phyloP scores from a whole-genome alignment of 768 basidiomycete genomes.

The Pisolithus orientalis region DNA sequence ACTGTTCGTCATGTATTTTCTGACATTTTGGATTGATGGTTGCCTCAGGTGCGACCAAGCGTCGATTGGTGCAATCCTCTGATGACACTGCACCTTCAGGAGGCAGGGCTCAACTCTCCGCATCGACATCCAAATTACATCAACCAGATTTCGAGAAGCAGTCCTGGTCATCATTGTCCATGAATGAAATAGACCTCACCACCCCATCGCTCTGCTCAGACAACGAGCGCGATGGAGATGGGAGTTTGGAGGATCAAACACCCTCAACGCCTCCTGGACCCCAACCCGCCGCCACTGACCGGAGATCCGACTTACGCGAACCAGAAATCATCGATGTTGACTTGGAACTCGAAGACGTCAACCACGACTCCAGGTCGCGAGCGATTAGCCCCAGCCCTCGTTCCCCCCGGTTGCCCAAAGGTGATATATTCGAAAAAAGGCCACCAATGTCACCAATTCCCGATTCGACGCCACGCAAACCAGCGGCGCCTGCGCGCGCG shows the following conservation, averaged over 20 bases:
- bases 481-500: conserved; percentile 52
- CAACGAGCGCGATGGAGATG: conserved; percentile 47
- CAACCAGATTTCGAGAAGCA: conserved; percentile 13
- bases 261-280: conserved; percentile 48
- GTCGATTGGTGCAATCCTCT: conserved; percentile 28
- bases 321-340: conserved; percentile 33
- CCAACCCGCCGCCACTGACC: conserved; percentile 7
- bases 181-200: conserved; percentile 34
- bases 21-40: conserved; percentile 1
- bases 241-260: conserved; percentile 39
- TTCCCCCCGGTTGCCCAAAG: conserved; percentile 10
- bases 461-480: conserved; percentile 42
- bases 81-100: conserved; percentile 11
- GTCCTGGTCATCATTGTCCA: conserved; percentile 28
- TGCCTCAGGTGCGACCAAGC: conserved; percentile 30
- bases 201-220: conserved; percentile 77
- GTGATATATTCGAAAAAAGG: conserved; percentile 50
- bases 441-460: conserved; percentile 63
- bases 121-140: conserved; percentile 18
- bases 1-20: neutral
- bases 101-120: neutral
- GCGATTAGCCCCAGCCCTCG: conserved; percentile 8
- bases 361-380: neutral
- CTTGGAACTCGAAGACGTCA: conserved; percentile 19
- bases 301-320: conserved; percentile 1